A percentile compares a stretch with the other conserved stretches of the same genome.
phyloP scores from a whole-genome alignment of 164 flowering plant species.

The Platanus orientalis region DNA sequence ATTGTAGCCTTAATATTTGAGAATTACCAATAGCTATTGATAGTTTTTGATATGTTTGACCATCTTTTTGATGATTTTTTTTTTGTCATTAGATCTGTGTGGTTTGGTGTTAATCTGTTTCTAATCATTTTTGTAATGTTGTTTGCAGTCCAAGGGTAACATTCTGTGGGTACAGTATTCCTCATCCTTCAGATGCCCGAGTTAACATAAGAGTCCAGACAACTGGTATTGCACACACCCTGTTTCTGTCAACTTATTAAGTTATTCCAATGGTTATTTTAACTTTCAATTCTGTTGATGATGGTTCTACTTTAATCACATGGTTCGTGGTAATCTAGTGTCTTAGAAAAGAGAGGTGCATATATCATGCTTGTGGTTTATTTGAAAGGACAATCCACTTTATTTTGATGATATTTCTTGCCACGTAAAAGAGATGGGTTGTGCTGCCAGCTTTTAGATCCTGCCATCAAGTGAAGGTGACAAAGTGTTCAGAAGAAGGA shows the following conservation, averaged over 20 bases:
- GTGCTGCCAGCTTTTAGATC: too few species aligned
- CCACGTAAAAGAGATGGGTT: too few species aligned
- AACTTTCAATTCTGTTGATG: too few species aligned
- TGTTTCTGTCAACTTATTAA: not conserved
- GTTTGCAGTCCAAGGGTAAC: constrained; percentile 73
- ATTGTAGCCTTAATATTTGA: not conserved
- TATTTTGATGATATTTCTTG: not conserved
- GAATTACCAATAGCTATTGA: not conserved
- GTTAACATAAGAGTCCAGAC: constrained; percentile 93
- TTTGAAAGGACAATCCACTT: not conserved
- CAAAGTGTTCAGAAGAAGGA: too few species aligned
- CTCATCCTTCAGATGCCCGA: constrained; percentile 87
- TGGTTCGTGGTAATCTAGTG: too few species aligned
- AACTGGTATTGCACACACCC: constrained; percentile 42
- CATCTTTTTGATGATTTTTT: not conserved
- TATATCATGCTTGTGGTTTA: too few species aligned
- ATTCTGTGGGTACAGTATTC: constrained; percentile 88
- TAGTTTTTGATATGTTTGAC: not conserved
- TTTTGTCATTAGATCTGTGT: not conserved
- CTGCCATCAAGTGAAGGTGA: too few species aligned
- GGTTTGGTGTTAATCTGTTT: not conserved
- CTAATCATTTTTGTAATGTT: not conserved
- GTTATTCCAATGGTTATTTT: not conserved
- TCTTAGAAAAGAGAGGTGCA: too few species aligned
- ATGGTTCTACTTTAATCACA: too few species aligned